These are phyloP conservation scores for Nannochloropsis gaditana DNA, from an alignment of 108 stramenopile species.

Conservation along the genomic window DNA sequence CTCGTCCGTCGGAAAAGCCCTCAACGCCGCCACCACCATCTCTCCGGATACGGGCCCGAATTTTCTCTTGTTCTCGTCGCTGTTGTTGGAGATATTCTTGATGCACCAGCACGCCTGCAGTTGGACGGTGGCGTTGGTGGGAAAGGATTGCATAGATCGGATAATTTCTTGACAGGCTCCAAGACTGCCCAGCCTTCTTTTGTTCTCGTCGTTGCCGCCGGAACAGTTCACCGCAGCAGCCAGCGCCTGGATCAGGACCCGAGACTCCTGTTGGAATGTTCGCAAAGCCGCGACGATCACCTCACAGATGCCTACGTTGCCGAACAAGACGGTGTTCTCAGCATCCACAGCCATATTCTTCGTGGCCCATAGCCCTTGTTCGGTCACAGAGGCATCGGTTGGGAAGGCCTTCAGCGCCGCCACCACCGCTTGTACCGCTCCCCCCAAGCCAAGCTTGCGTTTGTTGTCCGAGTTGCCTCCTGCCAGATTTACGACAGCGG, in stretches of 20 bases:
- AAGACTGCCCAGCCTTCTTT: background rate
- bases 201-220: background rate
- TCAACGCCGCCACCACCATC: constrained; percentile 14
- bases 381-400: background rate
- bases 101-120: constrained; percentile 8
- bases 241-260: constrained; percentile 9
- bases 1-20: background rate
- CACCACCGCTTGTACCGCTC: background rate
- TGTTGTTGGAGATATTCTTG: constrained; percentile 18
- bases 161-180: constrained; percentile 14
- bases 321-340: constrained; percentile 18
- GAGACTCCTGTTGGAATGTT: background rate
- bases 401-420: background rate
- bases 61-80: background rate
- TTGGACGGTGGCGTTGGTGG: background rate
- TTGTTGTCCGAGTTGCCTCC: constrained; percentile 17
- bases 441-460: constrained; percentile 4
- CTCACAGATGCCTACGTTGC: background rate
- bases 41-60: background rate
- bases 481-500: background rate
- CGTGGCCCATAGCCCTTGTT: background rate
- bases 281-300: background rate
- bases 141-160: constrained; percentile 4
- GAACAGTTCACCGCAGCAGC: background rate
- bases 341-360: constrained; percentile 5